Evolutionary conservation across 441 rosid species (phyloP), one percentile per base, ranked within the genome.

Genomic region (Populus tomentosa): DNA sequence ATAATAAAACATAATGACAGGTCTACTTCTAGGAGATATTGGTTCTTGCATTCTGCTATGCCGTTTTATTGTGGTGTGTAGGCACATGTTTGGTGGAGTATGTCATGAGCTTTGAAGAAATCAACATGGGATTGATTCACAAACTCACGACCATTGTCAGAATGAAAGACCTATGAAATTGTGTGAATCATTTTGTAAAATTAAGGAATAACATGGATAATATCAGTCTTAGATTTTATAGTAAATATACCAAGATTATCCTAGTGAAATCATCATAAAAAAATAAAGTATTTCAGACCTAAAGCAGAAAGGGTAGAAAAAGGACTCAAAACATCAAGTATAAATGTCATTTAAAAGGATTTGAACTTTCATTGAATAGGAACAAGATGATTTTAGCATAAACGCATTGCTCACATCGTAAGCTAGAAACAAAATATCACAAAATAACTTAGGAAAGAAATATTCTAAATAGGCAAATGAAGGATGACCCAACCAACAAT

Each of bases 241-340:
- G 46, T 5, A 66, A 14, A 16, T 65, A 75, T 5, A 75, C 42
- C 77, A 18, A 75, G 5, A 6, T 66, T 4, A 66, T 13, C 0
- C 70, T 1, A 30, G 64, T 65, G 28, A n/a, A 67, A 0, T 40
- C 65, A 75, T 75, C 46, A 67, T 65, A 46, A 75, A 75, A 40
- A 67, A 26, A 66, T 9, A 75, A 75, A 67, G 18, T 46, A 46
- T 75, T 38, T 28, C 20, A n/a, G 7, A 18, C 72, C 64, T 1
- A 21, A 13, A 62, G 11, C 3, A 62, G 67, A 26, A 0, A 32
- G 32, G 8, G 56, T 62, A 61, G 56, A 62, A 11, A 36, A 61
- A 73, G 33, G 69, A 18, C 35, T 63, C 74, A 62, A 50, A 5
- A 71, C 64, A 71, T 30, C 40, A 38, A 38, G 46, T 38, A 9